Conservation (phyloP, 495 filamentous ascomycete species). For the Oleoguttula mirabilis region DNA sequence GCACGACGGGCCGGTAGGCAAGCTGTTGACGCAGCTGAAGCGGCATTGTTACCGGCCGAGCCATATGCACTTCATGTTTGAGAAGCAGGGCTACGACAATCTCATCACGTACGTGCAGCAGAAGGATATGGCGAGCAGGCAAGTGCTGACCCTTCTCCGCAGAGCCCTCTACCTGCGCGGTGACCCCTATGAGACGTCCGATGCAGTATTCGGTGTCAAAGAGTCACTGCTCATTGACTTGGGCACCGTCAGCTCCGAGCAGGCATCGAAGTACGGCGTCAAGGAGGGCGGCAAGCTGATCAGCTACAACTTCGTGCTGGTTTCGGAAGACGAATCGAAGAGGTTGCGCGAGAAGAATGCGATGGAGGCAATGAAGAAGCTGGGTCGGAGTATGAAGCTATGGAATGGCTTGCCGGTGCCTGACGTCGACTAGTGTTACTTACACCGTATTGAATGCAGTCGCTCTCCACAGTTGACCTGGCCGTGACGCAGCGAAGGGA, state of each 20-base stretch:
- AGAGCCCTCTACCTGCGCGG: constrained; percentile 71
- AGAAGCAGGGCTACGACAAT: constrained; percentile 71
- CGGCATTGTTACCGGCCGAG: constrained; percentile 73
- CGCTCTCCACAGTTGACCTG: too few relatives aligned
- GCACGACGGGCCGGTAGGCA: constrained; percentile 78
- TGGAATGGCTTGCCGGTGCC: constrained; percentile 75
- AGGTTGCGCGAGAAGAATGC: constrained; percentile 60
- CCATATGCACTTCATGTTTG: constrained; percentile 95
- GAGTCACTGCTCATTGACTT: constrained; percentile 66
- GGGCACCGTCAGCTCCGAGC: constrained; percentile 46
- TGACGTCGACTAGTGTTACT: constrained; percentile 61
- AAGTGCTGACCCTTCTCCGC: background rate
- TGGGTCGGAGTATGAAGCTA: constrained; percentile 65
- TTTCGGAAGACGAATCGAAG: constrained; percentile 57
- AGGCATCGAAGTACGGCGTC: constrained; percentile 47
- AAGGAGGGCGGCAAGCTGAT: constrained; percentile 43
- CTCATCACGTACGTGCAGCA: constrained; percentile 74
- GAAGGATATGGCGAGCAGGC: background rate
- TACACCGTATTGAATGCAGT: too few relatives aligned
- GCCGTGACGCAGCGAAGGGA: too few relatives aligned
- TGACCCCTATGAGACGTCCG: constrained; percentile 81
- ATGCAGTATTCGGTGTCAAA: constrained; percentile 91
- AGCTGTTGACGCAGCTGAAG: constrained; percentile 55
- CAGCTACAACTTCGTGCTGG: constrained; percentile 63
- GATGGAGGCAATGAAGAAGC: constrained; percentile 52